Conservation (phyloP, 805 yeast genomes). For the Candida nanaspora region DNA sequence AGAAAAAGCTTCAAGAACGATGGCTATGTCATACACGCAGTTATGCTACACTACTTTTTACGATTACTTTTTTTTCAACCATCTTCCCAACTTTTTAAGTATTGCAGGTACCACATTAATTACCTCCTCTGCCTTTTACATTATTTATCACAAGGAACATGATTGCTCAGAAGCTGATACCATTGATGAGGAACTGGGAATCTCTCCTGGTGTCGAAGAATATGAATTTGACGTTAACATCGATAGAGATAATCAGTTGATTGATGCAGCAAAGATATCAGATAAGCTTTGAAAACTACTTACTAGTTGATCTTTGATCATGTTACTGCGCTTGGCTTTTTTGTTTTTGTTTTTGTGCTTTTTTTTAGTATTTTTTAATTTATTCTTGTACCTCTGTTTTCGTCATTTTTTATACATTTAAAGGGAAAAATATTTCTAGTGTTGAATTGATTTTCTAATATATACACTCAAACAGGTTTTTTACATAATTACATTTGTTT, state of each 20-base stretch:
- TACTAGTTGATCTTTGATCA: no score
- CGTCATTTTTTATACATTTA: no score
- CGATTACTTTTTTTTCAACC: constrained; percentile 68
- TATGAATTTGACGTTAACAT: background rate
- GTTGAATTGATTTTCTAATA: no score
- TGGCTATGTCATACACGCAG: constrained; percentile 69
- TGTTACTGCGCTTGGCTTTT: no score
- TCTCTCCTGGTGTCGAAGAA: background rate
- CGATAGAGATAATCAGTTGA: background rate
- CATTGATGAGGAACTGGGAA: no score
- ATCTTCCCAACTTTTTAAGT: constrained; percentile 64
- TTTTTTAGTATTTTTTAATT: no score
- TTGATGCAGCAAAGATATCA: background rate
- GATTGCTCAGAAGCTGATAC: no score
- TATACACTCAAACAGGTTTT: no score
- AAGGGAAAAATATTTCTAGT: no score
- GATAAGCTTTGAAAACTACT: background rate
- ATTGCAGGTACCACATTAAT: constrained; percentile 64
- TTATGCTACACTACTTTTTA: constrained; percentile 72
- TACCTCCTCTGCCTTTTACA: constrained; percentile 53
- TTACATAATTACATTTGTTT: no score
- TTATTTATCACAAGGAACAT: constrained; percentile 39
- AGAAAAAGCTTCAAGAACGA: constrained; percentile 70
- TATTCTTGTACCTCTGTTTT: no score
- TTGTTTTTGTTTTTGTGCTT: no score